Evolutionary conservation across 2,329 filamentous ascomycete species (phyloP).

Genomic region (Colletotrichum sp.): DNA sequence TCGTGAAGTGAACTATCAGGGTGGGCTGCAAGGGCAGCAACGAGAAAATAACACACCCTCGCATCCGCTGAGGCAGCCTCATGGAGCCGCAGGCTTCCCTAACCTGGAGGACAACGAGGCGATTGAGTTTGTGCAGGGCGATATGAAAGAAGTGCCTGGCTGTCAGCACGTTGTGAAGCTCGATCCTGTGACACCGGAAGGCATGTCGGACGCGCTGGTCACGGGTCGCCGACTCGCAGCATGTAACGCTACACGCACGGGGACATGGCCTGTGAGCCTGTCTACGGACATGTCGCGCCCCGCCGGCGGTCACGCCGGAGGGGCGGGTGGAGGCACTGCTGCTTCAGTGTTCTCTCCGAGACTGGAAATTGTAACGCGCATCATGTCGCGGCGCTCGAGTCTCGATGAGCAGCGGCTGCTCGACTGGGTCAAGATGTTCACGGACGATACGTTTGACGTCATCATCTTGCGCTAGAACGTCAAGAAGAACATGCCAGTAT

Average conservation of each 20-base stretch:
- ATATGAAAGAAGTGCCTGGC: not conserved
- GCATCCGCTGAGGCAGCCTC: not conserved
- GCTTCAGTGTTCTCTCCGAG: not conserved
- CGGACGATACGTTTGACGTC: not conserved
- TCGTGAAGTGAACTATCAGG: not conserved
- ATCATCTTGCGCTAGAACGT: not conserved
- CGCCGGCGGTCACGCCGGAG: not conserved
- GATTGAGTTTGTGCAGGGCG: not conserved
- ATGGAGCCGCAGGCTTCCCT: not conserved
- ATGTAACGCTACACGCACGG: no score
- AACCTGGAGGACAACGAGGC: not conserved
- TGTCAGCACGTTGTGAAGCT: not conserved
- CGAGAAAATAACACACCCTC: not conserved
- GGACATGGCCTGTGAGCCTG: no score
- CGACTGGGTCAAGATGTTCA: not conserved
- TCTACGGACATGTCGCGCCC: no score
- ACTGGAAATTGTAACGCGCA: not conserved
- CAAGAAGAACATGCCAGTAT: no score
- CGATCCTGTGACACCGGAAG: not conserved
- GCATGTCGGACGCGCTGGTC: not conserved
- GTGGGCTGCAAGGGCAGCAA: not conserved
- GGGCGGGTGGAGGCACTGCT: not conserved
- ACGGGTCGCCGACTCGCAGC: not conserved
- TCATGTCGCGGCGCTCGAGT: not conserved
- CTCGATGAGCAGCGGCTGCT: not conserved